These are phyloP conservation scores for Echites panduratus DNA, from an alignment of 257 asterid species.

Conservation along the genomic window DNA sequence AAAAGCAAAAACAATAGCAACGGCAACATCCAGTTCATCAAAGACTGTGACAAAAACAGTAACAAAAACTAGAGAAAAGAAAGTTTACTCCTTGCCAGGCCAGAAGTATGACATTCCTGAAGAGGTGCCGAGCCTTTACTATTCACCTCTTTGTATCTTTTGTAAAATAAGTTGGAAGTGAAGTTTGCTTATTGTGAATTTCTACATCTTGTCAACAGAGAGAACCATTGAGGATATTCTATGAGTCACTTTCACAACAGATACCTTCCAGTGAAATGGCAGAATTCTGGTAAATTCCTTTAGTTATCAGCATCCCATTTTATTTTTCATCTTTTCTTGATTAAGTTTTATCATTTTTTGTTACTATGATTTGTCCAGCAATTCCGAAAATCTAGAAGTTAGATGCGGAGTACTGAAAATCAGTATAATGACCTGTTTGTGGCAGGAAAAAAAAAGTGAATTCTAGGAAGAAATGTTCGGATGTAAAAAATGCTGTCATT, in stretches of 20 bases:
- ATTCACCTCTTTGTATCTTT: slow-evolving; percentile 2
- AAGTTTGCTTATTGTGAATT: slow-evolving; percentile 11
- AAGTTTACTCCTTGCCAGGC: slow-evolving; percentile 76
- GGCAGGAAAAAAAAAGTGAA: neutral
- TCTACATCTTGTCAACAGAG: slow-evolving; percentile 42
- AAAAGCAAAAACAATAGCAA: slow-evolving; percentile 32
- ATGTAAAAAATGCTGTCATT: neutral
- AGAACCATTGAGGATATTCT: slow-evolving; percentile 83
- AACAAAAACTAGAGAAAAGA: slow-evolving; percentile 64
- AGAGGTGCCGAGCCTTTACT: slow-evolving; percentile 50
- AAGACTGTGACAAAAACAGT: slow-evolving; percentile 43
- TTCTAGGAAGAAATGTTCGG: neutral
- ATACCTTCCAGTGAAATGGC: slow-evolving; percentile 98
- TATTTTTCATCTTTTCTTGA: neutral
- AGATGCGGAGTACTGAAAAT: neutral
- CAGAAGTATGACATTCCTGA: slow-evolving; percentile 90
- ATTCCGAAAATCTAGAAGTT: neutral
- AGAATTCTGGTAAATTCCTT: slow-evolving; percentile 69
- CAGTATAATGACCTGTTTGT: neutral
- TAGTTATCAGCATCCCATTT: neutral
- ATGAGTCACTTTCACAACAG: slow-evolving; percentile 78
- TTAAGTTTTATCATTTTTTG: neutral
- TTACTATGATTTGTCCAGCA: neutral
- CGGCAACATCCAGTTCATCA: slow-evolving; percentile 41
- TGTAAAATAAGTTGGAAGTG: slow-evolving; percentile 5